Percentiles rank a stretch among this genome's conserved stretches.
Conservation (phyloP, 2,329 filamentous ascomycete species). For the Colletotrichum simmondsii region DNA sequence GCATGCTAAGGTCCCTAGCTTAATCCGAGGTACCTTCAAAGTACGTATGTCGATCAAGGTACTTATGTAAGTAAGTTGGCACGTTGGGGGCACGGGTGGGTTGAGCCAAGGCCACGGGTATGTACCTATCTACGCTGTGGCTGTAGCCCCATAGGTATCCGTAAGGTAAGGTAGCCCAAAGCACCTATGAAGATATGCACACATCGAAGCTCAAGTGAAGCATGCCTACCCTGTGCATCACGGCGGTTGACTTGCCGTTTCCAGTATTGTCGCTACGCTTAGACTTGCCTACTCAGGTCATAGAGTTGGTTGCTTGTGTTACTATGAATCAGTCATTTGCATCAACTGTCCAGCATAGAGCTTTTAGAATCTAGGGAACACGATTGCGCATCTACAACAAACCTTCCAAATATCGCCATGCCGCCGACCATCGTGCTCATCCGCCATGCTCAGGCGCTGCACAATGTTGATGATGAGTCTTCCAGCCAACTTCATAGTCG, state of each 20-base stretch:
- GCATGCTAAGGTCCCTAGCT: not conserved
- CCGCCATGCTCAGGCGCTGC: slow-evolving; percentile 83
- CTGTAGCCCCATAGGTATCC: not conserved
- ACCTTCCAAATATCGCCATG: slow-evolving; percentile 48
- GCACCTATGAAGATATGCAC: not conserved
- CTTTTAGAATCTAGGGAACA: not conserved
- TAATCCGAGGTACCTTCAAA: not conserved
- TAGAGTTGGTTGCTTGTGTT: not conserved
- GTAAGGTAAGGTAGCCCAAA: not conserved
- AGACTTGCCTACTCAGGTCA: not conserved
- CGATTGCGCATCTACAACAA: not conserved
- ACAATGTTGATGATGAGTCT: slow-evolving; percentile 64
- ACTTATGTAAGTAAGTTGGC: no score
- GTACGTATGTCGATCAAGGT: no score
- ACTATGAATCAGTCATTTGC: not conserved
- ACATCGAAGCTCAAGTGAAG: not conserved
- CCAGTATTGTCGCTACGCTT: not conserved
- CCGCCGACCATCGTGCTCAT: slow-evolving; percentile 78
- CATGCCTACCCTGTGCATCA: not conserved
- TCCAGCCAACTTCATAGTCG: not conserved
- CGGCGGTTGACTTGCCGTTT: not conserved
- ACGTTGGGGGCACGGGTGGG: no score
- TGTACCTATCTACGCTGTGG: no score
- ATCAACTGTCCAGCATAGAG: not conserved
- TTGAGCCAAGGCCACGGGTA: no score